Base-by-base conservation (phyloP, 768 basidiomycete genomes). In the Neoboletus magnificus region DNA sequence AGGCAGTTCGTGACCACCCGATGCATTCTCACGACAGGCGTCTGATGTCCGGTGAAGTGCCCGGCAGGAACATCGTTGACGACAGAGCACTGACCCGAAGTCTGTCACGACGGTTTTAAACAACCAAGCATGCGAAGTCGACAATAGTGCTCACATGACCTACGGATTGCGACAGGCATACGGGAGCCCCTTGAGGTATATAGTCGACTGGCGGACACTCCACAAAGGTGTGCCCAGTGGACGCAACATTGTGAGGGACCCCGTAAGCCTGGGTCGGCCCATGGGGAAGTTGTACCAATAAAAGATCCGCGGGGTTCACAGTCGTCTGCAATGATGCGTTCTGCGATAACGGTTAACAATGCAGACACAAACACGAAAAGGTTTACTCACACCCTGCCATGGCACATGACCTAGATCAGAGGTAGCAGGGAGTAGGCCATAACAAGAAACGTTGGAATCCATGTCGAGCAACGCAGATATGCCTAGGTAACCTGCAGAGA, bases 341-440 rank as follows among this genome's bases (percentile, higher is more conserved):
- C 32, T 56, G 35, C 1, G 12, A 50, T 15, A 3, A 5, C 11
- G 27, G 18, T 56, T 29, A 54, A 25, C 10, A 29, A 50, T n/a
- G 2, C n/a, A 20, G 23, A 51, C 5, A 20, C 39, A 40, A 40
- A 12, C 18, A 37, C 2, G 20, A 52, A 20, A 25, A 20, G 1
- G 7, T 41, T 13, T 43, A 54, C 63, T 52, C 42, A 63, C 62
- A n/a, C 30, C 39, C 18, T 58, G 47, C 13, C 20, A 30, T 35
- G 18, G 7, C 37, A 37, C 23, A 55, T 57, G 40, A 42, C 39
- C 40, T 5, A 5, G 32, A 30, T 9, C 5, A 29, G 9, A 11
- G 35, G 5, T 39, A n/a, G 3, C 5, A 20, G 29, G 37, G 20
- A 7, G 1, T 7, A 4, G 4, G 18, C 0, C 43, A 32, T 2